These are phyloP conservation scores for Turritis glabra DNA, from an alignment of 345 rosid genomes.

Conservation along the genomic window DNA sequence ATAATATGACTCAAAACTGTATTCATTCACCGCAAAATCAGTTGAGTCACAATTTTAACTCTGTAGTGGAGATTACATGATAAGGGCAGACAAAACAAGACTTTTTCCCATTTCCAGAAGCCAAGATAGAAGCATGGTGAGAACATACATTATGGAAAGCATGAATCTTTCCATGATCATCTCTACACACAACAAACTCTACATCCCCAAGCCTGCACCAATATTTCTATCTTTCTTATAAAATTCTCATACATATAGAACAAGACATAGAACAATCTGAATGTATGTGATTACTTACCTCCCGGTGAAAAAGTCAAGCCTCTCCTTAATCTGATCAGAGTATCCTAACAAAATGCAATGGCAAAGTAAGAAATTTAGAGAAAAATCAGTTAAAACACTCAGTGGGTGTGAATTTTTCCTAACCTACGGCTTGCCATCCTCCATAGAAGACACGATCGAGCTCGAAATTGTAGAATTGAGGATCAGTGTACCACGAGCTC, in stretches of 20 bases:
- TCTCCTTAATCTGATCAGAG: slow-evolving; percentile 65
- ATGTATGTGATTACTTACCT: slow-evolving; percentile 44
- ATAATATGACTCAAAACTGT: slow-evolving; percentile 7
- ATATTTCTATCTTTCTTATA: neutral
- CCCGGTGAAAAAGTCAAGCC: slow-evolving; percentile 76
- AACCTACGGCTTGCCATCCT: slow-evolving; percentile 92
- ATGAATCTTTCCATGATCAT: slow-evolving; percentile 59
- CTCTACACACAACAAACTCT: slow-evolving; percentile 77
- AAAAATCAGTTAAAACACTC: slow-evolving; percentile 1
- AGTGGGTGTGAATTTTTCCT: neutral
- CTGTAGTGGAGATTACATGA: slow-evolving; percentile 53
- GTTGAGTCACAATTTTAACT: neutral
- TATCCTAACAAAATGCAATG: slow-evolving; percentile 48
- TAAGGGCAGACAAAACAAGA: slow-evolving; percentile 92
- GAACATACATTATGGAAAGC: slow-evolving; percentile 95
- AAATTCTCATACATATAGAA: neutral
- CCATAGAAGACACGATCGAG: slow-evolving; percentile 68
- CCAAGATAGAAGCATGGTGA: slow-evolving; percentile 89
- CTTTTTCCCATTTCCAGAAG: slow-evolving; percentile 67
- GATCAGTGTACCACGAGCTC: slow-evolving; percentile 82
- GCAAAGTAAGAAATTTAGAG: neutral
- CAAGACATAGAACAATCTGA: neutral
- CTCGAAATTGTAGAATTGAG: slow-evolving; percentile 56
- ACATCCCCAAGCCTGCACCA: slow-evolving; percentile 70
- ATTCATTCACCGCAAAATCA: neutral